phyloP scores from a whole-genome alignment of 2,329 filamentous ascomycete genomes.

The Metarhizium anisopliae region DNA sequence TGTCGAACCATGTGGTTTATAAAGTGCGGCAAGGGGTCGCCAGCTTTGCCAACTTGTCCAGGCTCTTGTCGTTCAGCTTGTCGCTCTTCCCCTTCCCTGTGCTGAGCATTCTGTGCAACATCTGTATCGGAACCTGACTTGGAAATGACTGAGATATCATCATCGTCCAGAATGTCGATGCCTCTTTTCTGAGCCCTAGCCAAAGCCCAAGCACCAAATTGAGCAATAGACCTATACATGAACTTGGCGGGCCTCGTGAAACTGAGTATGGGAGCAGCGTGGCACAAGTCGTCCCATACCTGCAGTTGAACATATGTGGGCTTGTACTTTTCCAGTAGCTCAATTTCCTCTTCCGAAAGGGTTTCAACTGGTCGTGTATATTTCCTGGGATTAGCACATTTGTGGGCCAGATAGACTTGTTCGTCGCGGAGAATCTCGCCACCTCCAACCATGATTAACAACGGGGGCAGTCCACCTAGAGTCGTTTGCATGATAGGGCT shows the following conservation, averaged over 20 bases:
- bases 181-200: constrained; percentile 70
- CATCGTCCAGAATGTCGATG: constrained; percentile 76
- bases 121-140: constrained; percentile 35
- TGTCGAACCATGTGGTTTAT: constrained; percentile 87
- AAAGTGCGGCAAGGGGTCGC: constrained; percentile 74
- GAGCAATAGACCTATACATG: constrained; percentile 88
- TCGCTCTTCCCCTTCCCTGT: constrained; percentile 9
- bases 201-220: constrained; percentile 88
- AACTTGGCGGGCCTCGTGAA: constrained; percentile 94
- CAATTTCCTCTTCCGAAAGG: constrained; percentile 53
- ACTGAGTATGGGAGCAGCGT: constrained; percentile 85
- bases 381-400: constrained; percentile 72
- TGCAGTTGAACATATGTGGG: constrained; percentile 91
- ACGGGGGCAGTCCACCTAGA: constrained; percentile 78
- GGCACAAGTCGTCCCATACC: constrained; percentile 92
- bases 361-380: constrained; percentile 62
- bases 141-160: constrained; percentile 67
- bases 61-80: constrained; percentile 13
- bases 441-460: constrained; percentile 79
- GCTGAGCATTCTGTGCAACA: constrained; percentile 13
- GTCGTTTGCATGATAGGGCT: constrained; percentile 84
- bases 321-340: constrained; percentile 55
- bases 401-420: constrained; percentile 91
- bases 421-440: constrained; percentile 88
- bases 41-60: constrained; percentile 67